Conservation (phyloP, 2,329 filamentous ascomycete species). For the Knoxdaviesia proteae region DNA sequence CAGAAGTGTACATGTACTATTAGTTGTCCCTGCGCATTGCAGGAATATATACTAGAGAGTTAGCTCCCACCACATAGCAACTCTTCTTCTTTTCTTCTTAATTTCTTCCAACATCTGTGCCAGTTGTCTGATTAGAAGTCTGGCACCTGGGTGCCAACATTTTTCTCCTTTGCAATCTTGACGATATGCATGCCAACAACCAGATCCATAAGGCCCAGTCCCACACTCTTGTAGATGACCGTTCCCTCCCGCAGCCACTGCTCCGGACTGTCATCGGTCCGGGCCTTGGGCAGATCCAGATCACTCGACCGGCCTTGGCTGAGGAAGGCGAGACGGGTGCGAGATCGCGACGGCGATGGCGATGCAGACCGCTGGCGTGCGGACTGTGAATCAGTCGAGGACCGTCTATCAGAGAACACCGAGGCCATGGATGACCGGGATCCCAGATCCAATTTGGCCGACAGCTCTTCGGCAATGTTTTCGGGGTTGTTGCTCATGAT, state of each 20-base stretch:
- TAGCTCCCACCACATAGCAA: slow-evolving; percentile 1
- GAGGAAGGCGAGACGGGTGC: too few species aligned
- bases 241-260: slow-evolving; percentile 40
- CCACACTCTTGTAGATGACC: slow-evolving; percentile 49
- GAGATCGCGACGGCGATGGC: too few species aligned
- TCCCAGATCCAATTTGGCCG: too few species aligned
- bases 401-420: too few species aligned
- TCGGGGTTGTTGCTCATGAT: slow-evolving; percentile 3
- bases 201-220: slow-evolving; percentile 45
- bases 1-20: too few species aligned
- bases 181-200: slow-evolving; percentile 38
- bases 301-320: too few species aligned
- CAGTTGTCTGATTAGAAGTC: slow-evolving; percentile 20
- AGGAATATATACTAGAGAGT: background rate
- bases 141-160: slow-evolving; percentile 30
- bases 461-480: slow-evolving; percentile 2
- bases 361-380: too few species aligned
- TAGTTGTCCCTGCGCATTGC: too few species aligned
- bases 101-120: slow-evolving; percentile 1
- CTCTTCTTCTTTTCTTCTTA: background rate
- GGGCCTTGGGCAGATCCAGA: slow-evolving; percentile 12
- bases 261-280: slow-evolving; percentile 26
- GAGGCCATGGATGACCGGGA: too few species aligned
- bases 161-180: slow-evolving; percentile 30
- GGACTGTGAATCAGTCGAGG: too few species aligned